Evolutionary conservation across 2,329 filamentous ascomycete genomes (phyloP).

Genomic region (Colletotrichum sp.): DNA sequence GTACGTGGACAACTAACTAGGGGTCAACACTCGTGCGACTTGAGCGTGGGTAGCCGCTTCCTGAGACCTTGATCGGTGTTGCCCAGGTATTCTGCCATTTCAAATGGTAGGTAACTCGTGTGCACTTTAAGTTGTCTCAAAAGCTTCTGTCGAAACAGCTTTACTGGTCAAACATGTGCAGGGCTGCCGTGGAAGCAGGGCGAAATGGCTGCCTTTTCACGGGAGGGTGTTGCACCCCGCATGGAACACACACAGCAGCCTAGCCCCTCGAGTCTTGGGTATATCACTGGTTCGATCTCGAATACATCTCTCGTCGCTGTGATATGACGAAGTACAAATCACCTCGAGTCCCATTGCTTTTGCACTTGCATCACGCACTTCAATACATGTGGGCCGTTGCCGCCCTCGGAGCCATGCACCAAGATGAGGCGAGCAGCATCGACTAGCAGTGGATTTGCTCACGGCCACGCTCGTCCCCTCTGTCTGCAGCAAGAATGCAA

Average conservation of each 20-base stretch:
- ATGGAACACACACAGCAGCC: constrained; percentile 7
- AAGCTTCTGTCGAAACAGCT: constrained; percentile 8
- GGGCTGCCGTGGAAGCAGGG: constrained; percentile 20
- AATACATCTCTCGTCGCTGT: neutral
- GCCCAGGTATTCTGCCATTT: neutral
- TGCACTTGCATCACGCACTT: constrained; percentile 8
- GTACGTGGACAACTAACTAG: neutral
- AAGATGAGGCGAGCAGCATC: constrained; percentile 19
- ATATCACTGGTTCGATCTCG: constrained; percentile 5
- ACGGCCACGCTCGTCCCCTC: neutral
- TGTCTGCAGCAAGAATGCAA: neutral
- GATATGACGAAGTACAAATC: neutral
- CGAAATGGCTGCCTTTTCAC: constrained; percentile 1
- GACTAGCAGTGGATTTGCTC: neutral
- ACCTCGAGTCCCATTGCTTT: neutral
- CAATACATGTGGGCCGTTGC: neutral
- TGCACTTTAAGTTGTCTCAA: constrained; percentile 15
- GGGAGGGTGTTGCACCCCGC: constrained; percentile 5
- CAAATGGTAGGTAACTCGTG: neutral
- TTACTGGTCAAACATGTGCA: constrained; percentile 5
- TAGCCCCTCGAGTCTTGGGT: neutral
- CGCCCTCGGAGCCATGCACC: neutral
- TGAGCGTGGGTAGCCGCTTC: neutral
- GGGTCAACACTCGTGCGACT: neutral
- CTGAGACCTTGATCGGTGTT: neutral